phyloP scores from a whole-genome alignment of 2,329 filamentous ascomycete species.

The Trichoderma hamatum region DNA sequence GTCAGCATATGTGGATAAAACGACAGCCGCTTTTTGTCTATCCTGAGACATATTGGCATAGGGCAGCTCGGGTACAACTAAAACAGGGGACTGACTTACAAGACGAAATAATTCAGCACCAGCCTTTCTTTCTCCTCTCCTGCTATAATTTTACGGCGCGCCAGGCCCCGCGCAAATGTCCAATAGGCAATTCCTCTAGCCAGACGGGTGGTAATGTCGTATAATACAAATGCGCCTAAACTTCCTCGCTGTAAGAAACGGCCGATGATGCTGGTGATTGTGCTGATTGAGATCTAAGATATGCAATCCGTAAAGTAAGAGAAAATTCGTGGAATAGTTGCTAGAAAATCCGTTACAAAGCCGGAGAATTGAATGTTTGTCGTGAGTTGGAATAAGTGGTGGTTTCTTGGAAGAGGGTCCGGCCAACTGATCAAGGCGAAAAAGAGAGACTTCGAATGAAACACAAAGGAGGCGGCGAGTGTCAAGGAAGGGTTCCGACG shows the following conservation, averaged over 20 bases:
- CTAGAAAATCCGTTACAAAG: background rate
- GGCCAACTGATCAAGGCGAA: constrained; percentile 2
- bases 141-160: background rate
- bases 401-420: background rate
- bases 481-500: background rate
- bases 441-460: background rate
- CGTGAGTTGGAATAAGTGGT: background rate
- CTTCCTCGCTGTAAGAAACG: background rate
- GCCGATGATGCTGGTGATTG: background rate
- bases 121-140: background rate
- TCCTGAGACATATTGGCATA: background rate
- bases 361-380: background rate
- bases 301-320: background rate
- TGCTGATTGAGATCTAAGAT: background rate
- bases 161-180: background rate
- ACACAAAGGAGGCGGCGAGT: constrained; percentile 12
- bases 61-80: background rate
- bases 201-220: background rate
- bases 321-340: background rate
- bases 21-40: background rate
- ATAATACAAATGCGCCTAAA: background rate
- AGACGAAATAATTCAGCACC: background rate
- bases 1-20: constrained; percentile 4
- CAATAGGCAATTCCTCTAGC: background rate
- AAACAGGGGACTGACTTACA: constrained; percentile 21